These are phyloP conservation scores for Globisporangium alternatum DNA, from an alignment of 352 stramenopile genomes.

Conservation along the genomic window DNA sequence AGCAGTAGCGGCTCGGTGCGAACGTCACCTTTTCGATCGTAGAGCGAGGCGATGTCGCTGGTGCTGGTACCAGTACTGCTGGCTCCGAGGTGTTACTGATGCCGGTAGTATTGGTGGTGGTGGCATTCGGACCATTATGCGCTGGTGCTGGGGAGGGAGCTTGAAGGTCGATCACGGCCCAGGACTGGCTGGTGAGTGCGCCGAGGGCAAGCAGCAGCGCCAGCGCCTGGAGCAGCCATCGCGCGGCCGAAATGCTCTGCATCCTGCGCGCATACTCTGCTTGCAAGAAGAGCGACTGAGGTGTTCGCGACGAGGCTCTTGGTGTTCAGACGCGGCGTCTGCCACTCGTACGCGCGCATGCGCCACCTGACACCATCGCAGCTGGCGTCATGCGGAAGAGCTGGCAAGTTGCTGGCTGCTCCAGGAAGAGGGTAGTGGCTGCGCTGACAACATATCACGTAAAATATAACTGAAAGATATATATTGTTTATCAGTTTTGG, in stretches of 20 bases:
- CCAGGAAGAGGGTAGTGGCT: too few species aligned
- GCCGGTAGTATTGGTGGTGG: neutral
- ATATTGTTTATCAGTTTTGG: too few species aligned
- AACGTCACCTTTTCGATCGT: conserved; percentile 29
- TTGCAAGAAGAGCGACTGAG: neutral
- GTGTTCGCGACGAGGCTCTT: too few species aligned
- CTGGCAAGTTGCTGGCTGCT: too few species aligned
- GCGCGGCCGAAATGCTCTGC: conserved; percentile 12
- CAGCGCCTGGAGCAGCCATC: conserved; percentile 22
- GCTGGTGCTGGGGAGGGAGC: neutral
- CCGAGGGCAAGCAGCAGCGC: conserved; percentile 28
- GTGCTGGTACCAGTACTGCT: neutral
- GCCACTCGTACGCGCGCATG: neutral
- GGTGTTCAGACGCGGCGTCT: neutral
- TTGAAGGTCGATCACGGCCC: conserved; percentile 27
- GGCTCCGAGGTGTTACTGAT: conserved; percentile 7
- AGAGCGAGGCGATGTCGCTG: neutral
- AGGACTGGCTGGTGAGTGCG: conserved; percentile 30
- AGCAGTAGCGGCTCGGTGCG: conserved; percentile 43
- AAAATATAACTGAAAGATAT: too few species aligned
- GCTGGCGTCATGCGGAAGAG: neutral
- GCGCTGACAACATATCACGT: too few species aligned
- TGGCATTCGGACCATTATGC: neutral
- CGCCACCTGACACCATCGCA: neutral
- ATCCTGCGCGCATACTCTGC: conserved; percentile 12